These are phyloP conservation scores for Camelina hispida DNA, from an alignment of 345 rosid genomes.

Conservation along the genomic window DNA sequence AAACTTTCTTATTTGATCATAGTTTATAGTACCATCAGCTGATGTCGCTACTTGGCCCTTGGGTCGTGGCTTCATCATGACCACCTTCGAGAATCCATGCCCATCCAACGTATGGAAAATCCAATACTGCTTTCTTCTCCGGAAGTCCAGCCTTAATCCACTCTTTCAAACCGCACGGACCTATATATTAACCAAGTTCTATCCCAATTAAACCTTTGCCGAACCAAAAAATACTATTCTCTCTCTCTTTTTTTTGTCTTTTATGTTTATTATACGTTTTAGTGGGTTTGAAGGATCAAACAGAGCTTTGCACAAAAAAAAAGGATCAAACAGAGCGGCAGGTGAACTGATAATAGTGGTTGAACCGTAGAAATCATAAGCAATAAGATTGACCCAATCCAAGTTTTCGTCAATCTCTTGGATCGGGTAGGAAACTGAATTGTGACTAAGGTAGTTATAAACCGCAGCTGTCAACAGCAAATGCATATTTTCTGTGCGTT, in stretches of 20 bases:
- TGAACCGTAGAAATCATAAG: conserved; percentile 58
- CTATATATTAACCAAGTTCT: conserved; percentile 4
- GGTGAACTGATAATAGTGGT: conserved; percentile 55
- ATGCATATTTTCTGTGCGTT: background rate
- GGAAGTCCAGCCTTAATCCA: conserved; percentile 63
- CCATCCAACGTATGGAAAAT: conserved; percentile 48
- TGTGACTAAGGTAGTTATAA: conserved; percentile 19
- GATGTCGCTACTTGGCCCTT: conserved; percentile 42
- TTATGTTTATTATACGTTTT: conserved; percentile 9
- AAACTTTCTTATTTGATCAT: conserved; percentile 43
- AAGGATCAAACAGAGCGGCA: conserved; percentile 64
- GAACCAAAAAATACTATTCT: background rate
- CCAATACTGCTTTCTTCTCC: conserved; percentile 51
- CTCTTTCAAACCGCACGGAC: conserved; percentile 54
- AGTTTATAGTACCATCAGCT: conserved; percentile 37
- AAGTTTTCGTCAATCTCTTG: conserved; percentile 31
- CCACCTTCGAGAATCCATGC: conserved; percentile 45
- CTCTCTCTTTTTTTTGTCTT: background rate
- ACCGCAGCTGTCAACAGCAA: conserved; percentile 60
- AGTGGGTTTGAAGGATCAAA: conserved; percentile 31
- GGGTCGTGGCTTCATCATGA: conserved; percentile 51
- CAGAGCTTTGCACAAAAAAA: too few relatives aligned
- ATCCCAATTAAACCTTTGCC: background rate
- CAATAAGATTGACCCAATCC: conserved; percentile 70
- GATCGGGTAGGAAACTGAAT: conserved; percentile 50